Evolutionary conservation across 768 basidiomycete species (phyloP), one percentile per base, ranked within the genome.

Genomic region (Mycena metata): DNA sequence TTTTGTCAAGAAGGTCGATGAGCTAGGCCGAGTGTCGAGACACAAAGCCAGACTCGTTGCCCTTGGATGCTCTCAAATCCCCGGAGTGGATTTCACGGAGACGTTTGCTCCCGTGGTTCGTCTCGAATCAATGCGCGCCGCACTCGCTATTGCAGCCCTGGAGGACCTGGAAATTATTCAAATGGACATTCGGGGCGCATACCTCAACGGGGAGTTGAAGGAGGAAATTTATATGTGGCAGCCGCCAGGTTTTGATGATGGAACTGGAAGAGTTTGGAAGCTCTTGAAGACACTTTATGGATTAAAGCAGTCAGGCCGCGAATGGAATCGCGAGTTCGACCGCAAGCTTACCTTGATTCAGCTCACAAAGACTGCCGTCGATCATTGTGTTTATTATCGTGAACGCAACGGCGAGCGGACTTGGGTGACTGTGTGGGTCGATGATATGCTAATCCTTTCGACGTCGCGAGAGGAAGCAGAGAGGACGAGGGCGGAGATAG

Each of bases 241-340:
- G n/a, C n/a, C n/a, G n/a, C 58, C 62, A 39, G 63, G 62, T 45
- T 69, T 47, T 45, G 62, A 64, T 0, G 59, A 69, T 19, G 68
- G 63, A 50, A 55, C 68, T 12, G 58, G 63, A 36, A 50, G 63
- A 15, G 68, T 69, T 43, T 61, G 50, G 42, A 45, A 45, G 17
- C 26, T 69, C 19, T 13, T 36, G 35, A 64, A 64, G 41, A 59
- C 61, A 15, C 16, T 69, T 6, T 69, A 69, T 30, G 67, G 67
- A 33, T 43, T 69, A 17, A 58, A 58, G 45, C 67, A 69, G 43
- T 63, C 67, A 36, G 61, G 67, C 9, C 60, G 61, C 3, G 67
- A 77, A 56, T 83, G 78, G 79, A 76, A 82, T 54, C 36, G 73
- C 7, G 56, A 78, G 49, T 54, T 82, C 6, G 59, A 73, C 26